Conservation (phyloP, 495 filamentous ascomycete species). For the Tuber calosporum region DNA sequence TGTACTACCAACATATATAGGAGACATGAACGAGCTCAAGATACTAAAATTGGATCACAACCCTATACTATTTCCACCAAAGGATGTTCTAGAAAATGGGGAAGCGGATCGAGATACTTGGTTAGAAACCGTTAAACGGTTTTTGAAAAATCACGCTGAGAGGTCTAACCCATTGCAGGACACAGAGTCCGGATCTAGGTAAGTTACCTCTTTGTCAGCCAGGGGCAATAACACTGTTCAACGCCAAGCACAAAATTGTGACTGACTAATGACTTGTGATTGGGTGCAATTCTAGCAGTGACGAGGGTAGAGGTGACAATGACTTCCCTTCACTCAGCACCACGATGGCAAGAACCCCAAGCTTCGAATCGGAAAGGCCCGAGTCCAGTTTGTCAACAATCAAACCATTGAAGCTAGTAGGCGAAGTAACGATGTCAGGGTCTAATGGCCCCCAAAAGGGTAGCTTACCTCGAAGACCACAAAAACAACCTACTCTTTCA, state of each 20-base stretch:
- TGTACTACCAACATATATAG: slow-evolving; percentile 70
- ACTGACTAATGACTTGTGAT: slow-evolving; percentile 4
- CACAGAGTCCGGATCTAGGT: slow-evolving; percentile 60
- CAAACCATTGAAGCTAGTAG: slow-evolving; percentile 17
- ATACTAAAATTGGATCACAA: slow-evolving; percentile 84
- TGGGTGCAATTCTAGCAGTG: slow-evolving; percentile 44
- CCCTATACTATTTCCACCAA: slow-evolving; percentile 63
- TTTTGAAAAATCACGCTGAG: slow-evolving; percentile 57
- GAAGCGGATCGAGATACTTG: slow-evolving; percentile 36
- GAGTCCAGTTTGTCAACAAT: slow-evolving; percentile 17
- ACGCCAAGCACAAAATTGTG: slow-evolving; percentile 9
- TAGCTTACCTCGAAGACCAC: slow-evolving; percentile 25
- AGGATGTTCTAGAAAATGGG: slow-evolving; percentile 49
- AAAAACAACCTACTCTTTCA: slow-evolving; percentile 16
- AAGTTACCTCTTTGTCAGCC: slow-evolving; percentile 26
- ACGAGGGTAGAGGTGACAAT: slow-evolving; percentile 46
- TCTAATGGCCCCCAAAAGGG: slow-evolving; percentile 13
- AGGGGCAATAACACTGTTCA: slow-evolving; percentile 34
- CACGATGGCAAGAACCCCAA: slow-evolving; percentile 34
- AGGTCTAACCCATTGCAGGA: slow-evolving; percentile 50
- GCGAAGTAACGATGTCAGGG: slow-evolving; percentile 4
- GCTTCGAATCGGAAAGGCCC: slow-evolving; percentile 21
- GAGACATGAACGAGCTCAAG: slow-evolving; percentile 79
- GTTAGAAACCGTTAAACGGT: slow-evolving; percentile 60
- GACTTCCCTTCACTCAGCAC: slow-evolving; percentile 39